phyloP scores from a whole-genome alignment of 1,284 basidiomycete genomes.

The Acaromyces ingoldii region DNA sequence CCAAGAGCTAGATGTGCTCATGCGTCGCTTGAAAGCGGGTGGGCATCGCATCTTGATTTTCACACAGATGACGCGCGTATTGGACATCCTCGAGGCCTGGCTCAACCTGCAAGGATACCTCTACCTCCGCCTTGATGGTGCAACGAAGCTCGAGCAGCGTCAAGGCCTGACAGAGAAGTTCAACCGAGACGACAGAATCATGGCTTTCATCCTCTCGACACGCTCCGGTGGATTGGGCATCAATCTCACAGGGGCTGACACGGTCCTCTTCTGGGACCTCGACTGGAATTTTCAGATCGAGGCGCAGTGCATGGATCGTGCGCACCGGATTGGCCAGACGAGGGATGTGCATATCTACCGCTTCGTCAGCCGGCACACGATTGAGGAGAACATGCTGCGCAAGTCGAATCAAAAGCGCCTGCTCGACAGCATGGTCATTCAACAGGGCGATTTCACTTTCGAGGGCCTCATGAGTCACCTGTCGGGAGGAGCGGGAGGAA shows the following conservation, averaged over 20 bases:
- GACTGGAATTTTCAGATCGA: constrained; percentile 99
- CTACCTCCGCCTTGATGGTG: constrained; percentile 86
- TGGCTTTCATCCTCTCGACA: constrained; percentile 89
- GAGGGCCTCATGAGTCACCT: too few relatives aligned
- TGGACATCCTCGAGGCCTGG: constrained; percentile 91
- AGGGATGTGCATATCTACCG: constrained; percentile 96
- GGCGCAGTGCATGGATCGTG: constrained; percentile 90
- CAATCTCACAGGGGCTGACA: constrained; percentile 89
- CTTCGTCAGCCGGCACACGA: constrained; percentile 84
- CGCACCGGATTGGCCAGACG: constrained; percentile 91
- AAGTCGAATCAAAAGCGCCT: constrained; percentile 94
- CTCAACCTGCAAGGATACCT: constrained; percentile 88
- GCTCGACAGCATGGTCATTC: constrained; percentile 86
- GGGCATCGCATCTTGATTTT: constrained; percentile 90
- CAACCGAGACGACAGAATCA: constrained; percentile 81
- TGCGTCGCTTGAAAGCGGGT: constrained; percentile 76
- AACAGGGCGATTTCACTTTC: constrained; percentile 77
- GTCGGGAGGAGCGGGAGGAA: too few relatives aligned
- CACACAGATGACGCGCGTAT: constrained; percentile 91
- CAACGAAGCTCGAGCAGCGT: constrained; percentile 90
- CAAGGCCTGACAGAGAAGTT: constrained; percentile 96
- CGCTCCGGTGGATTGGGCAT: constrained; percentile 93
- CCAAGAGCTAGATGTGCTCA: constrained; percentile 71
- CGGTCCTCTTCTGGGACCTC: constrained; percentile 92
- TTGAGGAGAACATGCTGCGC: constrained; percentile 91